Conservation (phyloP, 768 basidiomycete genomes). For the Scleroderma citrinum region DNA sequence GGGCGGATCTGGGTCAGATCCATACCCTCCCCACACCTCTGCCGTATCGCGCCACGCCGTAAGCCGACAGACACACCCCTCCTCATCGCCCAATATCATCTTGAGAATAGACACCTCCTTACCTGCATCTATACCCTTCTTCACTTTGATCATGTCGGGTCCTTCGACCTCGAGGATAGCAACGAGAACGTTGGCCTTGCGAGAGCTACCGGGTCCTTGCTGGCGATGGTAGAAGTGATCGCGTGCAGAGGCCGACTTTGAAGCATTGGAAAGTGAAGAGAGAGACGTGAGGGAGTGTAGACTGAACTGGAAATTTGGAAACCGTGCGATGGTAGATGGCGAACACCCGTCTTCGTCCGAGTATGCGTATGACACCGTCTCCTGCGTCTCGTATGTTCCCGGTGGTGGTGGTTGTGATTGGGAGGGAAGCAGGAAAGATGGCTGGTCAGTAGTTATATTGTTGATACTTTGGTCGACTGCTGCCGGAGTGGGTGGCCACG, state of each 20-base stretch:
- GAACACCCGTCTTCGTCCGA: constrained; percentile 36
- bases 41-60: constrained; percentile 78
- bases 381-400: constrained; percentile 38
- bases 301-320: constrained; percentile 71
- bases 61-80: constrained; percentile 60
- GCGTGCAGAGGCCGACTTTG: constrained; percentile 8
- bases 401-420: constrained; percentile 15
- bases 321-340: constrained; percentile 62
- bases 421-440: constrained; percentile 24
- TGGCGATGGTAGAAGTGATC: background rate
- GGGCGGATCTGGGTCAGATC: constrained; percentile 28
- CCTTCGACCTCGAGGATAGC: constrained; percentile 75
- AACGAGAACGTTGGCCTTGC: constrained; percentile 54
- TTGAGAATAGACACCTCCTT: constrained; percentile 63
- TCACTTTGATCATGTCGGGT: constrained; percentile 60
- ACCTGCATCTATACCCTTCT: constrained; percentile 65
- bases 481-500: constrained; percentile 50
- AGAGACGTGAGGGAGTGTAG: constrained; percentile 54
- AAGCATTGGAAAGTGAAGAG: constrained; percentile 28
- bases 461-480: constrained; percentile 9
- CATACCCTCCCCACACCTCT: constrained; percentile 57
- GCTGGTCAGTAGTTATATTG: constrained; percentile 9
- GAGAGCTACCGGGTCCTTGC: constrained; percentile 29
- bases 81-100: constrained; percentile 70
- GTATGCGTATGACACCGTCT: constrained; percentile 45